phyloP scores from a whole-genome alignment of 306 rosid species.

The Quercus suber region DNA sequence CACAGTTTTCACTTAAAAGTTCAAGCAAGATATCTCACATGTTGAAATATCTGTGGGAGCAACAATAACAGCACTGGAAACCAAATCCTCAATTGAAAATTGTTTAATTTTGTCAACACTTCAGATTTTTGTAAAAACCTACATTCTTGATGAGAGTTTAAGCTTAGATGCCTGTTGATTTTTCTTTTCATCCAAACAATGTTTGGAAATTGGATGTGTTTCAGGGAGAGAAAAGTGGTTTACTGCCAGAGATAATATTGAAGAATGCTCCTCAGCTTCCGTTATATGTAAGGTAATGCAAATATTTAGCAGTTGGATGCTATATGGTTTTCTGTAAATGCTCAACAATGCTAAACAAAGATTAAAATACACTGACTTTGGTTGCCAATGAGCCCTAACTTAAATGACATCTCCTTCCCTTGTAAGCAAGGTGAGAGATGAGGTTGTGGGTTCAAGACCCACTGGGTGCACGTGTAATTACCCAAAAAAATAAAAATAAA shows the following conservation, averaged over 20 bases:
- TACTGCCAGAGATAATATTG: conserved; percentile 29
- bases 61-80: not conserved
- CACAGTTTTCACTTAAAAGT: not conserved
- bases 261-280: conserved; percentile 54
- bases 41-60: not conserved
- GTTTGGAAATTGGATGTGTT: conserved; percentile 30
- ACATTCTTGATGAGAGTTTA: conserved; percentile 13
- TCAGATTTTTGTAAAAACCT: not conserved
- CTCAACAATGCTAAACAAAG: conserved; percentile 16
- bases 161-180: not conserved
- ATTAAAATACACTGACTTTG: not conserved
- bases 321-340: not conserved
- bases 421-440: no score
- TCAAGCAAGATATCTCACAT: not conserved
- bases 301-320: not conserved
- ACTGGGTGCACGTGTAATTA: not conserved
- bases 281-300: conserved; percentile 42
- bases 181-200: not conserved
- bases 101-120: not conserved
- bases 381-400: not conserved
- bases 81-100: not conserved
- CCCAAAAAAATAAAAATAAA: not conserved
- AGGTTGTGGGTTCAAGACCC: no score
- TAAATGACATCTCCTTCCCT: no score
- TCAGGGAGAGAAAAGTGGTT: conserved; percentile 45